These are phyloP conservation scores for Grammothele lineata DNA, from an alignment of 768 basidiomycete genomes.

Conservation along the genomic window DNA sequence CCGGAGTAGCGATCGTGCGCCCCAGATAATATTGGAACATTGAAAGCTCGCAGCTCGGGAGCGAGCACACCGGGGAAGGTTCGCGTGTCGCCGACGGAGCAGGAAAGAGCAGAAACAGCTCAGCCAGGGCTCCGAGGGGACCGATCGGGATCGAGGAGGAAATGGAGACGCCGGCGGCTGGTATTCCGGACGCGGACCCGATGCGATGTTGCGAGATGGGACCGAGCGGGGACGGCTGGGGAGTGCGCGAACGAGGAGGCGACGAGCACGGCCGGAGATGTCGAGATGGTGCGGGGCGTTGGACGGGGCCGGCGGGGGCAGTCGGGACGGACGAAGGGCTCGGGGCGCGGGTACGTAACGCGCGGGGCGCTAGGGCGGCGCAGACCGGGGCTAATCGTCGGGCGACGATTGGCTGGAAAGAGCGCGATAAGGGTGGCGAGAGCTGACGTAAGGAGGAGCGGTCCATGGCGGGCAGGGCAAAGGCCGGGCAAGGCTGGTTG, in stretches of 20 bases:
- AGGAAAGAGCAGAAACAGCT: background rate
- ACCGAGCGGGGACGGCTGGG: background rate
- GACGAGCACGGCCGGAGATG: background rate
- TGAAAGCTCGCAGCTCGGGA: no score
- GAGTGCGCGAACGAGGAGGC: background rate
- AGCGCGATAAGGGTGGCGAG: constrained; percentile 12
- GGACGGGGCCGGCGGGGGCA: background rate
- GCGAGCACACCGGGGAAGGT: no score
- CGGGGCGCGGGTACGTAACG: background rate
- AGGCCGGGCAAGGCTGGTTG: constrained; percentile 6
- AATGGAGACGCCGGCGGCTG: background rate
- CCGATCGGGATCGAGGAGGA: background rate
- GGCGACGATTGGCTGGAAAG: constrained; percentile 7
- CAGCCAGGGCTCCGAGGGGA: no score
- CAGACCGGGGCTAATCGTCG: constrained; percentile 7
- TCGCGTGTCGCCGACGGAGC: no score
- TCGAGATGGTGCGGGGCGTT: no score
- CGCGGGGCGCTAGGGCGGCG: background rate
- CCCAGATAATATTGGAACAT: no score
- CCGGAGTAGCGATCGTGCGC: no score
- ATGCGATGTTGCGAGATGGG: background rate
- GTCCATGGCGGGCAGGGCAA: background rate
- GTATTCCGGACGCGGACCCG: no score
- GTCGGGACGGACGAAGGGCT: background rate
- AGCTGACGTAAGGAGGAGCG: constrained; percentile 8